Evolutionary conservation across 2,329 filamentous ascomycete genomes (phyloP), one percentile per base, ranked within the genome.

Genomic region (Leptographium wingfieldii): DNA sequence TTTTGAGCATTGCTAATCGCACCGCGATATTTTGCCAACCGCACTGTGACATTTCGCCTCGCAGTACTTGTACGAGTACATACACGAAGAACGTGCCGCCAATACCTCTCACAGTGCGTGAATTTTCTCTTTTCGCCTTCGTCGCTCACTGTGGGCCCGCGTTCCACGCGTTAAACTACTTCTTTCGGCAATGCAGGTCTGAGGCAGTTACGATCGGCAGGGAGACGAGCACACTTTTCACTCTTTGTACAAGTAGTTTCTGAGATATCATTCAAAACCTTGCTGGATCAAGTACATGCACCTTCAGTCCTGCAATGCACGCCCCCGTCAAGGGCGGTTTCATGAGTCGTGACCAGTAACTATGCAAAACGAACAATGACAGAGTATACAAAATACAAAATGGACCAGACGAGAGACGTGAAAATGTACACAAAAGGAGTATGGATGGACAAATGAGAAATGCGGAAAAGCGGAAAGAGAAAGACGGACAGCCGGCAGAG

Each of bases 341-440:
- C 56, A 33, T 57, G 56, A 49, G 43, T 57, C 56, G 56, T 57
- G 43, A 57, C 43, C 56, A 25, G 40, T 31, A 57, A 59, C 60
- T 33, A 48, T 59, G 55, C 43, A 55, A 59, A 46, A 51, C 19
- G 27, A 9, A 59, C 27, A 22, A 29, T 10, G 58, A 25, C 22
- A 55, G 22, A 22, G 22, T 22, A 22, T 22, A 22, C 22, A 22
- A 22, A 27, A 16, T 25, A 48, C n/a, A 56, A 33, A 31, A 31
- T 31, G 31, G 31, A 31, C 31, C 4, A 31, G 31, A 31, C 7
- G 31, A 31, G 29, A 7, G 31, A 31, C 4, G 31, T 3, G 55
- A 35, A 49, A 35, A 35, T 25, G 40, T 16, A 51, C 25, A 14
- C 29, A 46, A n/a, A 58, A 25, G 19, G 19, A 14, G 48, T 3